These are phyloP conservation scores for Mycena galopus DNA, from an alignment of 768 basidiomycete species.

Conservation along the genomic window DNA sequence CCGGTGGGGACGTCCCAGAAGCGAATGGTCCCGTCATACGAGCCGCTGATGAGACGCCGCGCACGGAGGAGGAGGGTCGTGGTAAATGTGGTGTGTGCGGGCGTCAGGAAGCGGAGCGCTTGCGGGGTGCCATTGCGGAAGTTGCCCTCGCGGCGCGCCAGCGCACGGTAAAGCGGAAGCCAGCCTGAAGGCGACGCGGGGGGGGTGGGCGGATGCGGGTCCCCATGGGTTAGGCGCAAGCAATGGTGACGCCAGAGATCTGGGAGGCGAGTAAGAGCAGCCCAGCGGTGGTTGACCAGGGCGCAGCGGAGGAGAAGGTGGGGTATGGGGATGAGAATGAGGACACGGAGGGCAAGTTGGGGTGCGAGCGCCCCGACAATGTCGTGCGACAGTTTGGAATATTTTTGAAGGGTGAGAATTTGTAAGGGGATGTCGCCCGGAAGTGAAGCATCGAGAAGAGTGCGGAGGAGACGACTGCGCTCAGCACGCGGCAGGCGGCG, in stretches of 20 bases:
- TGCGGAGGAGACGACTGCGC: constrained; percentile 35
- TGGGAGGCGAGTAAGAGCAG: constrained; percentile 68
- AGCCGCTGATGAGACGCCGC: constrained; percentile 88
- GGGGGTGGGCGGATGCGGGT: constrained; percentile 74
- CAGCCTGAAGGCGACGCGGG: constrained; percentile 80
- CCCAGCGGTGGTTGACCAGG: constrained; percentile 57
- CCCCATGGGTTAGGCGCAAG: constrained; percentile 76
- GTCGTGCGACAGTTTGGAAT: constrained; percentile 86
- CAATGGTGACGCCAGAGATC: constrained; percentile 85
- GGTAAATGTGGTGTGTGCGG: constrained; percentile 89
- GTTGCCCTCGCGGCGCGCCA: constrained; percentile 90
- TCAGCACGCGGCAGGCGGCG: constrained; percentile 31
- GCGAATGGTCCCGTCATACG: constrained; percentile 92
- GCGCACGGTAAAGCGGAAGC: constrained; percentile 81
- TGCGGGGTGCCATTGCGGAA: constrained; percentile 84
- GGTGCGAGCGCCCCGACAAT: constrained; percentile 80
- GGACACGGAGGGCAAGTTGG: constrained; percentile 72
- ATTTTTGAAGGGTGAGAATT: constrained; percentile 88
- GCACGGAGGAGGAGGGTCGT: constrained; percentile 85
- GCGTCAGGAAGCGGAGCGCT: constrained; percentile 76
- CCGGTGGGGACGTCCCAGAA: constrained; percentile 88
- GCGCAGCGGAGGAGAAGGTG: constrained; percentile 42
- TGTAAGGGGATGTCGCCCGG: constrained; percentile 90
- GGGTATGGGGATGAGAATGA: constrained; percentile 59
- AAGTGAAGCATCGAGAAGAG: constrained; percentile 24